phyloP scores from a whole-genome alignment of 495 filamentous ascomycete genomes.

The Xylaria grammica region DNA sequence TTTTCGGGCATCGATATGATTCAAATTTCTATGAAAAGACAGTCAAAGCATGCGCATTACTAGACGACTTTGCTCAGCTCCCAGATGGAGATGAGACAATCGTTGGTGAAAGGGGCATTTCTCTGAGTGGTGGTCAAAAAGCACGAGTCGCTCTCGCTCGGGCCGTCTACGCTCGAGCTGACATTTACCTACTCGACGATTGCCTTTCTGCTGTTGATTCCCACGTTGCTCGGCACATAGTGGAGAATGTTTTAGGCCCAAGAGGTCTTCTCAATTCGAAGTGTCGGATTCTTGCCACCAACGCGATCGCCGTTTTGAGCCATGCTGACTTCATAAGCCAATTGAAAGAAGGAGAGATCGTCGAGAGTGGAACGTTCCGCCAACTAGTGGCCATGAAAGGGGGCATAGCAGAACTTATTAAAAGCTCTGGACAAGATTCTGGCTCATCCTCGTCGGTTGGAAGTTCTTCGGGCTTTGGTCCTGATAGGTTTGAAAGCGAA shows the following conservation, averaged over 20 bases:
- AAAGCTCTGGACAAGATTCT: slow-evolving; percentile 66
- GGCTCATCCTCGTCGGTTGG: slow-evolving; percentile 36
- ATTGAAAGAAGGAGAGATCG: slow-evolving; percentile 79
- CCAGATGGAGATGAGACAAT: slow-evolving; percentile 97
- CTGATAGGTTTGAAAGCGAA: slow-evolving; percentile 59
- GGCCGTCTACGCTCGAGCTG: slow-evolving; percentile 96
- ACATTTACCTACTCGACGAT: slow-evolving; percentile 95
- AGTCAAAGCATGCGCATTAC: slow-evolving; percentile 88
- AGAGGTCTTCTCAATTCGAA: slow-evolving; percentile 84
- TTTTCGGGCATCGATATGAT: slow-evolving; percentile 96
- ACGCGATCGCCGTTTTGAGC: slow-evolving; percentile 89
- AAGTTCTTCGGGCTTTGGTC: slow-evolving; percentile 35
- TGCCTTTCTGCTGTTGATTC: slow-evolving; percentile 95
- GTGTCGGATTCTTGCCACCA: slow-evolving; percentile 93
- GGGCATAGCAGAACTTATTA: slow-evolving; percentile 83
- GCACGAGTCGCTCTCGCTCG: slow-evolving; percentile 92
- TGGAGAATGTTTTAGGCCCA: slow-evolving; percentile 87
- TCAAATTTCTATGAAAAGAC: slow-evolving; percentile 93
- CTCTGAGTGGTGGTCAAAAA: slow-evolving; percentile 95
- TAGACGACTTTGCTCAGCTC: slow-evolving; percentile 88
- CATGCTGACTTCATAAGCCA: slow-evolving; percentile 84
- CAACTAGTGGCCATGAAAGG: slow-evolving; percentile 94
- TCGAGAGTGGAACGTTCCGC: slow-evolving; percentile 87
- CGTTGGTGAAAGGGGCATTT: slow-evolving; percentile 97
- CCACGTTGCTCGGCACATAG: slow-evolving; percentile 93